Evolutionary conservation across 208 protist species (phyloP), one percentile per base, ranked within the genome.

Genomic region (Naegleria lovaniensis): DNA sequence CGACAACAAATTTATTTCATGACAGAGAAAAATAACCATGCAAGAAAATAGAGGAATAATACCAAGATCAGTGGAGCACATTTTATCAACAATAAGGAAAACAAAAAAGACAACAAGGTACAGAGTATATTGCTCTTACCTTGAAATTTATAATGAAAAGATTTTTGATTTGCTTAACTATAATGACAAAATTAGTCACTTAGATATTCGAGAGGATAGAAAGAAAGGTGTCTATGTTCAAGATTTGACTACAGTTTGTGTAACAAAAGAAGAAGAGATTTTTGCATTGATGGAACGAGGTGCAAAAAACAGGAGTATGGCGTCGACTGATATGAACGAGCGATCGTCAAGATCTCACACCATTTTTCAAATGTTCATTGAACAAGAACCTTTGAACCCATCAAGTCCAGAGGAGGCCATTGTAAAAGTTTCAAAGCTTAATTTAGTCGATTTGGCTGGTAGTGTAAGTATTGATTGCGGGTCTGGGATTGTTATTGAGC

Each of bases 201-300:
- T 93, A 75, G 91, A 92, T 36, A n/a, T 92, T 22, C 96, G 96
- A 84, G 96, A 98, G 91, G 94, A 96, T 86, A 92, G 94, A 0
- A 94, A 94, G 25, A 94, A 91, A 15, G 96, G 95, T 5, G 94
- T 97, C n/a, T 96, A 96, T 91, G 95, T 97, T 40, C 92, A 93
- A 39, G 95, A 96, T 41, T 93, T 98, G 51, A 94, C 94, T 2
- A 95, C 97, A 90, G 67, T 94, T 16, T 52, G 29, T 2, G 97
- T 98, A 2, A 51, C 90, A 25, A 94, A 85, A 22, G 94, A 94
- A 86, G 93, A 93, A 43, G 96, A 97, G 33, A 93, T 98, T 83
- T 91, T 96, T 13, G 41, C 92, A 6, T 92, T 96, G 38, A 95
- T 99, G 48, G 94, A 97, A 43, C 91, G 92, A 51, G 86, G 86